Base-by-base conservation (phyloP, 75 land plant species). In the Cunninghamia lanceolata region DNA sequence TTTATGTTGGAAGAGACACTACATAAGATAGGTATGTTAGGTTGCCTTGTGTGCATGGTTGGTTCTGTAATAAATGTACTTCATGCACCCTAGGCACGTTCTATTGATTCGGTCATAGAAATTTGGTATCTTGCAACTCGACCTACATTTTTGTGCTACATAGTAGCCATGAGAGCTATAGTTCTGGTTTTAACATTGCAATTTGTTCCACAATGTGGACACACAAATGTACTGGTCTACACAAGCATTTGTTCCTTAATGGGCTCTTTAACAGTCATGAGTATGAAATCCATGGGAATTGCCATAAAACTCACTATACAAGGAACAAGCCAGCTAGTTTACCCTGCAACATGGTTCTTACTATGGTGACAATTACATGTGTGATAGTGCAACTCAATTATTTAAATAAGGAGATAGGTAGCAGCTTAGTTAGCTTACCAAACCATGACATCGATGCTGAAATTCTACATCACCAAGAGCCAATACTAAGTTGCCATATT, bases 401-500 rank as follows among this genome's bases (percentile, higher is more conserved):
- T 78, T 88, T 98, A 34, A 98, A 98, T 73, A 98, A 96, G 96
- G 99, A n/a, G n/a, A n/a, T n/a, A n/a, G n/a, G n/a, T n/a, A n/a
- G n/a, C n/a, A n/a, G n/a, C n/a, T n/a, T n/a, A n/a, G n/a, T n/a
- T n/a, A n/a, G n/a, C n/a, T n/a, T n/a, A n/a, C n/a, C n/a, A n/a
- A n/a, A n/a, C n/a, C n/a, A n/a, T n/a, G n/a, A n/a, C n/a, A n/a
- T n/a, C n/a, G n/a, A n/a, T n/a, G n/a, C n/a, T n/a, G n/a, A n/a
- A n/a, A n/a, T n/a, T n/a, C n/a, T n/a, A n/a, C n/a, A n/a, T n/a
- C n/a, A n/a, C n/a, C n/a, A n/a, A n/a, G n/a, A n/a, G n/a, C n/a
- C n/a, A n/a, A n/a, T n/a, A n/a, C n/a, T n/a, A n/a, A n/a, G n/a
- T n/a, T n/a, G n/a, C n/a, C n/a, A n/a, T n/a, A n/a, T n/a, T n/a